Evolutionary conservation across 2,329 filamentous ascomycete genomes (phyloP).

Genomic region (Penicillium rolfsii): DNA sequence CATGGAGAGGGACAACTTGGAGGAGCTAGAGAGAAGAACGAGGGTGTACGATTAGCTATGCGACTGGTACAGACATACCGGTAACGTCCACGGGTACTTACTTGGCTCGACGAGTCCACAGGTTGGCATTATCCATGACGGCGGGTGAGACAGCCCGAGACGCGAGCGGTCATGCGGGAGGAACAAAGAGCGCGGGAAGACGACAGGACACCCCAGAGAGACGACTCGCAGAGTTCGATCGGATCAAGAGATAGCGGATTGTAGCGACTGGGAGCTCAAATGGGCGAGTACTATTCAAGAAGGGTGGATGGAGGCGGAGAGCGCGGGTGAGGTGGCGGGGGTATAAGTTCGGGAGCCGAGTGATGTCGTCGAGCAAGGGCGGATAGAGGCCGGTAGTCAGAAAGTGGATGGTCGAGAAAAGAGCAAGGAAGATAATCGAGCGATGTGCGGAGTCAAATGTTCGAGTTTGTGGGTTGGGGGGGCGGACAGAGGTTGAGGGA

Average conservation of each 20-base stretch:
- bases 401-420: conserved; percentile 10
- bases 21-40: conserved; percentile 62
- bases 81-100: conserved; percentile 33
- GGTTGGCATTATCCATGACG: conserved; percentile 55
- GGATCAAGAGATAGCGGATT: conserved; percentile 14
- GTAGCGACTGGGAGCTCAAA: conserved; percentile 5
- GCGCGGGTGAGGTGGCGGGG: conserved; percentile 20
- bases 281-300: conserved; percentile 10
- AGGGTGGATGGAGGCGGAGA: conserved; percentile 27
- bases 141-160: conserved; percentile 41
- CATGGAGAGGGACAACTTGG: conserved; percentile 89
- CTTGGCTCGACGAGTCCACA: conserved; percentile 56
- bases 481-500: not conserved
- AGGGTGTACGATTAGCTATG: conserved; percentile 31
- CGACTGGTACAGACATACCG: not conserved
- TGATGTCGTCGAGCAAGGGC: conserved; percentile 5
- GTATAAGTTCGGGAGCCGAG: conserved; percentile 8
- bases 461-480: not conserved
- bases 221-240: conserved; percentile 10
- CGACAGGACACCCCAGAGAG: conserved; percentile 16
- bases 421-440: not conserved
- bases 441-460: not conserved
- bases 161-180: conserved; percentile 44
- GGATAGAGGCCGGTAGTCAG: conserved; percentile 7
- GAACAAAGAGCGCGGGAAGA: conserved; percentile 19